Percentiles rank a stretch among this genome's conserved stretches.
These are phyloP conservation scores for Hygrocybe coccinea DNA, from an alignment of 768 basidiomycete genomes.

Conservation along the genomic window DNA sequence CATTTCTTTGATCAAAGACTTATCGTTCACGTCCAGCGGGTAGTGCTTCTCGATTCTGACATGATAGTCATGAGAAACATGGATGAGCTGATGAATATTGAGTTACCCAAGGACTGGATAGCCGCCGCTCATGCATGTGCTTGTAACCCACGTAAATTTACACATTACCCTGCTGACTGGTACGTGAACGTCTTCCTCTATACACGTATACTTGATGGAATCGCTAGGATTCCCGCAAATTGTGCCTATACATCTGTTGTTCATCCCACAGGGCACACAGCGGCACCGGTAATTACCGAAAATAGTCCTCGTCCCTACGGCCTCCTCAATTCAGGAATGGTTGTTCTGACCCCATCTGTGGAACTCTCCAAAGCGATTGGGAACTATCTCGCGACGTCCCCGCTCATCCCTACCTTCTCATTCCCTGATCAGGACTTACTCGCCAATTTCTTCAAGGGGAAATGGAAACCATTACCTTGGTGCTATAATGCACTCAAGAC, in stretches of 20 bases:
- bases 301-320: constrained; percentile 65
- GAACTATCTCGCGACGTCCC: constrained; percentile 47
- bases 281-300: constrained; percentile 23
- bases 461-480: constrained; percentile 77
- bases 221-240: constrained; percentile 79
- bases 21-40: constrained; percentile 41
- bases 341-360: constrained; percentile 75
- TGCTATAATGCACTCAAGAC: constrained; percentile 92
- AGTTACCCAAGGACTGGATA: constrained; percentile 64
- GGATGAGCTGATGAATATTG: constrained; percentile 65
- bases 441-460: constrained; percentile 69
- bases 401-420: constrained; percentile 38
- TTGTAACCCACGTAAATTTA: constrained; percentile 83
- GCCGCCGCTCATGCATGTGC: constrained; percentile 89
- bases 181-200: constrained; percentile 28
- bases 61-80: constrained; percentile 82
- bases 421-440: constrained; percentile 96
- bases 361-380: constrained; percentile 49
- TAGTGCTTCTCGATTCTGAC: constrained; percentile 82
- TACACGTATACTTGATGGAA: constrained; percentile 1
- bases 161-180: constrained; percentile 92
- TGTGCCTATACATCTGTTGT: constrained; percentile 70
- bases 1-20: constrained; percentile 3
- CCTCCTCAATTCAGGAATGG: constrained; percentile 87
- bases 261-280: constrained; percentile 40